Percentiles rank a stretch among this genome's conserved stretches.
Conservation (phyloP, 495 filamentous ascomycete genomes). For the Trichocladium uniseriatum region DNA sequence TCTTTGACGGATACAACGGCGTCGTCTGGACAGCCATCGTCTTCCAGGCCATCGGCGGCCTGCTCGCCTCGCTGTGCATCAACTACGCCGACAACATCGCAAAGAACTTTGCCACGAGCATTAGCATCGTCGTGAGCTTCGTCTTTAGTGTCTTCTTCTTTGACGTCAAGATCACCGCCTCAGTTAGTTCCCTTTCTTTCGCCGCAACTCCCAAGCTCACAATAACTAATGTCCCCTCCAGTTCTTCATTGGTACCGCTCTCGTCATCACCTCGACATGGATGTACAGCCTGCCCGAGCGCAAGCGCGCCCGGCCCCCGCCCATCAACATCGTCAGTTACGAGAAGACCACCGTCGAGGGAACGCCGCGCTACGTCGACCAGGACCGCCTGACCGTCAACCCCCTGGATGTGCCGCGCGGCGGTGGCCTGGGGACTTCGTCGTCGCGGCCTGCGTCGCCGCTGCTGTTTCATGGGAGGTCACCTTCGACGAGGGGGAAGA, state of each 20-base stretch:
- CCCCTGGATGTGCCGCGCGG: slow-evolving; percentile 38
- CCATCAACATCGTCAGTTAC: slow-evolving; percentile 64
- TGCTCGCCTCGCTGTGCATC: slow-evolving; percentile 74
- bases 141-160: slow-evolving; percentile 80
- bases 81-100: slow-evolving; percentile 81
- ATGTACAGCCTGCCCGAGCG: slow-evolving; percentile 61
- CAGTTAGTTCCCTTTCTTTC: slow-evolving; percentile 44
- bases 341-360: slow-evolving; percentile 59
- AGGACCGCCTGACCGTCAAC: slow-evolving; percentile 27
- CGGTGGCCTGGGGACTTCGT: slow-evolving; percentile 45
- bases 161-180: slow-evolving; percentile 58
- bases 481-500: slow-evolving; percentile 31
- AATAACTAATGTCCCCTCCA: slow-evolving; percentile 28
- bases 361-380: slow-evolving; percentile 26
- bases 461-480: slow-evolving; percentile 43
- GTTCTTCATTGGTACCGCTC: slow-evolving; percentile 70
- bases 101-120: slow-evolving; percentile 85
- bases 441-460: slow-evolving; percentile 60
- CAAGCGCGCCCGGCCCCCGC: slow-evolving; percentile 52
- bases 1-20: slow-evolving; percentile 89
- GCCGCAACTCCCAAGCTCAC: background rate
- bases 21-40: slow-evolving; percentile 80
- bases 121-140: slow-evolving; percentile 78
- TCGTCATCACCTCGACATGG: slow-evolving; percentile 73
- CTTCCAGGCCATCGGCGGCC: slow-evolving; percentile 74